Percentiles rank a stretch among this genome's conserved stretches.
Conservation (phyloP, 805 yeast genomes). For the Scheffersomyces amazonensis region DNA sequence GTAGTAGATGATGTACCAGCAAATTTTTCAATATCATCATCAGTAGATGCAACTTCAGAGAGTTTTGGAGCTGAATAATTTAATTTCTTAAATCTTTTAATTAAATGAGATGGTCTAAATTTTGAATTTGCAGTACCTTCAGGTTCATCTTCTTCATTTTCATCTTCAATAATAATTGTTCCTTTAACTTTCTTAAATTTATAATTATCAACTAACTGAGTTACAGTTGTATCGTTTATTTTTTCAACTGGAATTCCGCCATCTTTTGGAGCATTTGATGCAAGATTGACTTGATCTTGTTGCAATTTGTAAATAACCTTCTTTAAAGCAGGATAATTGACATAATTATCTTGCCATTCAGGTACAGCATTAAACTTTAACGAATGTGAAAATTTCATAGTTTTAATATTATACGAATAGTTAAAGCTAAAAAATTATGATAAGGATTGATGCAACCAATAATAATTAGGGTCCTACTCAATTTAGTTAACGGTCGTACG, state of each 20-base stretch:
- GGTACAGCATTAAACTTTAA: conserved; percentile 53
- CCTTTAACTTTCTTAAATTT: background rate
- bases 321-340: conserved; percentile 49
- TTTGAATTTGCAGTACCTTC: background rate
- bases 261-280: conserved; percentile 20
- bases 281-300: conserved; percentile 23
- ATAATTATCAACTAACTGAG: conserved; percentile 21
- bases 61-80: background rate
- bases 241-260: conserved; percentile 16
- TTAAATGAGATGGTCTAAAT: conserved; percentile 4
- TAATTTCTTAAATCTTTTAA: conserved; percentile 6
- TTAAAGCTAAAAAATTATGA: too few relatives aligned
- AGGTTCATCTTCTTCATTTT: background rate
- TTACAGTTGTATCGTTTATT: conserved; percentile 20
- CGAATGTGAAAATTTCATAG: conserved; percentile 52
- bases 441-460: too few relatives aligned
- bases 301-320: conserved; percentile 56
- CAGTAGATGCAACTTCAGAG: background rate
- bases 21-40: conserved; percentile 2
- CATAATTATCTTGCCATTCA: conserved; percentile 48
- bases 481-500: too few relatives aligned
- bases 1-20: background rate
- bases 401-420: too few relatives aligned
- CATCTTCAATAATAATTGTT: background rate
- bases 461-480: too few relatives aligned